Percentiles rank a stretch among this genome's conserved stretches.
Conservation (phyloP, 352 stramenopile genomes). For the Globisporangium acanthophoron region DNA sequence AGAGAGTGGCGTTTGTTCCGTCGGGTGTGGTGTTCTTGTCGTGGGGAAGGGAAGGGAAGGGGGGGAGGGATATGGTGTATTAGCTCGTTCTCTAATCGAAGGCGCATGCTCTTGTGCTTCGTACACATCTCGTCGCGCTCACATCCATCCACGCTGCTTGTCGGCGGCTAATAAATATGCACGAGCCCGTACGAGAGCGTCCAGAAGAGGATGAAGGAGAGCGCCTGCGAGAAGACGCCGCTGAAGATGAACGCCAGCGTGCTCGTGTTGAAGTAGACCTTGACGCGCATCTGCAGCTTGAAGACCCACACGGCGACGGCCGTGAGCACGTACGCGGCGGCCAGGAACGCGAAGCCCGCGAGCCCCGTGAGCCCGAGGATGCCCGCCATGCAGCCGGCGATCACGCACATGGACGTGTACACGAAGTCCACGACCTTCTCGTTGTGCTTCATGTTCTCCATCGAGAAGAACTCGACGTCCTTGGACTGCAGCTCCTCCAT, state of each 20-base stretch:
- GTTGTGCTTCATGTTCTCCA: constrained; percentile 85
- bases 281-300: constrained; percentile 73
- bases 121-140: background rate
- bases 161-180: constrained; percentile 81
- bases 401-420: constrained; percentile 81
- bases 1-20: too few relatives aligned
- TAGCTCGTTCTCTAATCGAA: too few relatives aligned
- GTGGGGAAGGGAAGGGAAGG: too few relatives aligned
- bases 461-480: constrained; percentile 83
- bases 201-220: constrained; percentile 89
- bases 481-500: constrained; percentile 70
- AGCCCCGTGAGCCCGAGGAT: constrained; percentile 76
- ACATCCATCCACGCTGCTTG: background rate
- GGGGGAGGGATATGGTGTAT: too few relatives aligned
- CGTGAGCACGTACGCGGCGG: constrained; percentile 60
- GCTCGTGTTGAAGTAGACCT: constrained; percentile 80
- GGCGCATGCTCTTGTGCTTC: background rate
- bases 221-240: constrained; percentile 63
- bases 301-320: constrained; percentile 53
- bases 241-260: constrained; percentile 61
- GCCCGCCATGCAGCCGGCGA: constrained; percentile 75
- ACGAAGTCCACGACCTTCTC: constrained; percentile 72
- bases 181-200: constrained; percentile 84
- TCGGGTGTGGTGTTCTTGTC: too few relatives aligned
- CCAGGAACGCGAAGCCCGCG: constrained; percentile 69